Evolutionary conservation across 1,284 basidiomycete species (phyloP), one percentile per base, ranked within the genome.

Genomic region (Phylloporus sp.): DNA sequence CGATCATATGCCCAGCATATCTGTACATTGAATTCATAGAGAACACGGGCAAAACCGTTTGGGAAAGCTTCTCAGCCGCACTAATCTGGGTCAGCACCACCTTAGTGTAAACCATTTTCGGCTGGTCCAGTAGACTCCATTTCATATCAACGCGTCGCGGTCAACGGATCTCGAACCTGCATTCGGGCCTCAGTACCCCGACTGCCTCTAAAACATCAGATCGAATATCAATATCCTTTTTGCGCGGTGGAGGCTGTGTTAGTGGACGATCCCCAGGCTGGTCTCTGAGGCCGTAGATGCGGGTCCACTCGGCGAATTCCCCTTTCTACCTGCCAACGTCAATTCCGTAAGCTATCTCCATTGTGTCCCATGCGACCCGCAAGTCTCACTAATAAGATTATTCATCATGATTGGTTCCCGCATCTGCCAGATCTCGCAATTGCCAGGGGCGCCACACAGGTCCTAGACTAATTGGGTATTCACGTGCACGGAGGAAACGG

Each of bases 21-120:
- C 63, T 63, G 32, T 70, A 50, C 55, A 40, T 61, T 34, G 29
- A 59, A 34, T 63, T 51, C 56, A 57, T 44, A 57, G 54, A 62
- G 53, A 63, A 51, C 39, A 61, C 57, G 55, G 61, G 32, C 52
- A 65, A 29, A 29, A 49, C 50, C 1, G 26, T 64, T 70, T 64
- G 29, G 70, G 64, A 64, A 63, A 29, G n/a, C 58, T 68, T 72
- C 65, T 64, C 67, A 68, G 70, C 66, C 60, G 70, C 64, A 72
- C 66, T 64, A 64, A 61, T 74, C 58, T 64, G 62, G 72, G 57
- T 58, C 58, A 65, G 64, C 71, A 69, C 71, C 54, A 50, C 64
- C 57, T 67, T 69, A 69, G 70, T 74, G 66, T 26, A 53, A 61
- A 22, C 72, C 68, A 60, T 73, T 72, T 65, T 68, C 52, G 69